Evolutionary conservation across 2,329 filamentous ascomycete species (phyloP), one percentile per base, ranked within the genome.

Genomic region (Cercospora sp.): DNA sequence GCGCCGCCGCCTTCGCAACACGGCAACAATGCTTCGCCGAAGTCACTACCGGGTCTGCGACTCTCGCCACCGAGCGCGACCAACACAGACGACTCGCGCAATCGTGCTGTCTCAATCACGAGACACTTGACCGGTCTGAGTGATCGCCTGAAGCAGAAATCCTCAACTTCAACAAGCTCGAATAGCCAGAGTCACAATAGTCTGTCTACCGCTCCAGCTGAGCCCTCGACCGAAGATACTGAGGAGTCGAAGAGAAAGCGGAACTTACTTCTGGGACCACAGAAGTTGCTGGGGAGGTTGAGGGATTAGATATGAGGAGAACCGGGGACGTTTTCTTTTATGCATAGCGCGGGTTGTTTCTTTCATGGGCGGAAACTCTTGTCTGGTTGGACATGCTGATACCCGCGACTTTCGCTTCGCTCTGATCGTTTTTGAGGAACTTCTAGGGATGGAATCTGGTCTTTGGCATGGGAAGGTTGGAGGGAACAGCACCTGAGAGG

Each of bases 261-360:
- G 62, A 79, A 80, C 60, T 70, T 82, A n/a, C 67, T 80, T 63
- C 72, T 82, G 1, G 80, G 81, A 8, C 79, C 80, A 30, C 81
- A 81, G 73, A 82, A 80, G 71, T 73, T 82, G 42, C 69, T 82
- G 36, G 75, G 78, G 42, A 76, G 77, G 42, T 72, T 82, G 67
- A 70, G 75, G 48, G 76, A 78, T 66, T 73, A 72, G 67, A 66
- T 28, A 23, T 23, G 20, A 31, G 30, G 53, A 23, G 67, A 28
- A 55, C 36, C 16, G 18, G 39, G 12, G 23, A 28, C 16, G 20
- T 42, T 63, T 39, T 23, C 18, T 59, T 45, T 30, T 48, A 30
- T 64, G 62, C 62, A 64, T 64, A 64, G 62, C 62, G 33, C 30
- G 33, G 60, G 26, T 36, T 36, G n/a, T 31, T 31, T 31, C 28